Conservation (phyloP, 2,329 filamentous ascomycete genomes). For the Thielaviopsis musarum region DNA sequence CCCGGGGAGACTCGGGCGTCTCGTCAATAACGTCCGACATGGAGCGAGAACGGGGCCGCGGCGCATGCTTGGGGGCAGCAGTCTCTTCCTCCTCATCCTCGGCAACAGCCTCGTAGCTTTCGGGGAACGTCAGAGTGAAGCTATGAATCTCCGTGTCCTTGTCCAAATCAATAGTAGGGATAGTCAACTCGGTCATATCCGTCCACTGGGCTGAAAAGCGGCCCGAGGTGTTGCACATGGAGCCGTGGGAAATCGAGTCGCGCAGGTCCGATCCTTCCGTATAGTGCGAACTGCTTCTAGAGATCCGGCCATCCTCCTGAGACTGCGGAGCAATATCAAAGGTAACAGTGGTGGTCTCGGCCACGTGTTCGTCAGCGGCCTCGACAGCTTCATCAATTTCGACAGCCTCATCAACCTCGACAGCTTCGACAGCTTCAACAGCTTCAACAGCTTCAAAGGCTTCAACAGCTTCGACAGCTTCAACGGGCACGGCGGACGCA, state of each 20-base stretch:
- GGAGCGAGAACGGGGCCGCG: conserved; percentile 4
- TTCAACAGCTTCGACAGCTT: not conserved
- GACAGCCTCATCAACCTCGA: not conserved
- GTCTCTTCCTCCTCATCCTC: not conserved
- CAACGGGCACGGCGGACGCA: not conserved
- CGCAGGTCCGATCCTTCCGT: conserved; percentile 4
- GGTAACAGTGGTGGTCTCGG: not conserved
- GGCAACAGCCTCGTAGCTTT: conserved; percentile 1
- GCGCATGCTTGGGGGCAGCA: not conserved
- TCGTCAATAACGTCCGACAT: not conserved
- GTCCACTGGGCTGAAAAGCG: conserved; percentile 11
- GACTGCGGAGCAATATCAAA: not conserved
- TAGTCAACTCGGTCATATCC: conserved; percentile 10
- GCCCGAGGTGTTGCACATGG: conserved; percentile 6
- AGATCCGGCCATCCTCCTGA: conserved; percentile 4
- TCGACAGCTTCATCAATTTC: not conserved
- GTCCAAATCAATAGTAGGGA: conserved; percentile 9
- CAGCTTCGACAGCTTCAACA: not conserved
- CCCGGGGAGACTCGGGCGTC: conserved; percentile 3
- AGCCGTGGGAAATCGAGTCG: conserved; percentile 5
- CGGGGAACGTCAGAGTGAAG: conserved; percentile 9
- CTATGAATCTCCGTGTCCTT: conserved; percentile 8
- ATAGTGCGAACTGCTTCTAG: conserved; percentile 11
- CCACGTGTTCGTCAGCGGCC: not conserved
- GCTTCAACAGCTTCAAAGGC: not conserved